phyloP scores from a whole-genome alignment of 345 rosid genomes.

The Pistacia vera region DNA sequence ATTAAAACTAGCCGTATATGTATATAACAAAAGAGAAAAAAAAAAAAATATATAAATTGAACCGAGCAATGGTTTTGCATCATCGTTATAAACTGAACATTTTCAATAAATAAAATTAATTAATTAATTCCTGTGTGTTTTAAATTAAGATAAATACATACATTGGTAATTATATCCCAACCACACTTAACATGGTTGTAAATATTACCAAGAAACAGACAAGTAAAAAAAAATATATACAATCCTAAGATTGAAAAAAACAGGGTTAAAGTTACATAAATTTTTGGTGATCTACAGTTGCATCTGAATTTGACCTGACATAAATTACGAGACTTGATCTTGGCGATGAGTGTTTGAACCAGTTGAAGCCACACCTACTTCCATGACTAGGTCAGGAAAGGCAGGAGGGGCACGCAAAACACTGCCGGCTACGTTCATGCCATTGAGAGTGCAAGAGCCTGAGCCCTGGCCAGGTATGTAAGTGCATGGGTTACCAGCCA shows the following conservation, averaged over 20 bases:
- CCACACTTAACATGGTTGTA: not conserved
- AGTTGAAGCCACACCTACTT: slow-evolving; percentile 18
- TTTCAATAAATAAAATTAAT: not conserved
- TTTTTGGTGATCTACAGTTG: not conserved
- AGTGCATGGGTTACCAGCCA: slow-evolving; percentile 26
- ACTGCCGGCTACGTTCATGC: slow-evolving; percentile 27
- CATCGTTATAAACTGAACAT: too few species aligned
- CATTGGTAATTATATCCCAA: not conserved
- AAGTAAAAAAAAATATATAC: too few species aligned
- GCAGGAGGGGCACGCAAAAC: slow-evolving; percentile 12
- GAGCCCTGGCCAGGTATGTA: slow-evolving; percentile 22
- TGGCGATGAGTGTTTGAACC: slow-evolving; percentile 2
- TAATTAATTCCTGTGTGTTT: not conserved
- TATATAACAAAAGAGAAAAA: not conserved
- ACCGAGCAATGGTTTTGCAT: too few species aligned
- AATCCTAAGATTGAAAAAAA: too few species aligned
- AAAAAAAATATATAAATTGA: too few species aligned
- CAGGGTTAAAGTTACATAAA: not conserved
- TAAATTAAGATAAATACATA: not conserved
- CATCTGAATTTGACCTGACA: not conserved
- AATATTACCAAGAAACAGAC: not conserved
- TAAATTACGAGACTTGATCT: slow-evolving; percentile 21
- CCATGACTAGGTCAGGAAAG: slow-evolving; percentile 14
- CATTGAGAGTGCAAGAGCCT: slow-evolving; percentile 25
- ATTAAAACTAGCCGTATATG: too few species aligned